phyloP scores from a whole-genome alignment of 1,139 yeast genomes.

The Yamadazyma aaseri region DNA sequence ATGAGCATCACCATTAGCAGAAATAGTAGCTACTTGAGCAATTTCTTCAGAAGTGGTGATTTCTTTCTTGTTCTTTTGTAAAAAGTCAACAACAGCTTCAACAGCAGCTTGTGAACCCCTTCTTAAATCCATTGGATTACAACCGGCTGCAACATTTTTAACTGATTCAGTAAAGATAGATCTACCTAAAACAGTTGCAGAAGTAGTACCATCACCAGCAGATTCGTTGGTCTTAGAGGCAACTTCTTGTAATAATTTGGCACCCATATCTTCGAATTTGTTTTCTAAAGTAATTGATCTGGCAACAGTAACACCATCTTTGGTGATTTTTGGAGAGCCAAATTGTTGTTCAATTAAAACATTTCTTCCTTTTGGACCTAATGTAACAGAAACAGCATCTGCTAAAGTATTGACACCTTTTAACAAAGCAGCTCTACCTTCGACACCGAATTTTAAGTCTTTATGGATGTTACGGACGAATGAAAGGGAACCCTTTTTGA shows the following conservation, averaged over 20 bases:
- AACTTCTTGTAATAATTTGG: constrained; percentile 93
- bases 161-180: constrained; percentile 97
- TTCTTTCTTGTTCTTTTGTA: constrained; percentile 90
- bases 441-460: constrained; percentile 97
- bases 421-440: constrained; percentile 94
- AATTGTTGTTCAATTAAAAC: constrained; percentile 96
- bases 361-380: constrained; percentile 98
- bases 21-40: constrained; percentile 98
- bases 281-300: constrained; percentile 81
- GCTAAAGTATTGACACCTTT: constrained; percentile 97
- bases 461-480: constrained; percentile 72
- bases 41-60: constrained; percentile 96
- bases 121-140: constrained; percentile 99
- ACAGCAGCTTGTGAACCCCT: constrained; percentile 99
- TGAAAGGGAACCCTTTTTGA: constrained; percentile 33
- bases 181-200: constrained; percentile 96
- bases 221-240: constrained; percentile 97
- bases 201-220: constrained; percentile 99
- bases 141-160: constrained; percentile 98
- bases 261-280: constrained; percentile 96
- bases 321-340: constrained; percentile 98
- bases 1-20: constrained; percentile 96
- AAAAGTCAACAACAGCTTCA: constrained; percentile 88
- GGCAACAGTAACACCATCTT: constrained; percentile 99
- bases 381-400: constrained; percentile 94